Evolutionary conservation across 768 basidiomycete species (phyloP), one percentile per base, ranked within the genome.

Genomic region (Xerocomellus amylosporus): DNA sequence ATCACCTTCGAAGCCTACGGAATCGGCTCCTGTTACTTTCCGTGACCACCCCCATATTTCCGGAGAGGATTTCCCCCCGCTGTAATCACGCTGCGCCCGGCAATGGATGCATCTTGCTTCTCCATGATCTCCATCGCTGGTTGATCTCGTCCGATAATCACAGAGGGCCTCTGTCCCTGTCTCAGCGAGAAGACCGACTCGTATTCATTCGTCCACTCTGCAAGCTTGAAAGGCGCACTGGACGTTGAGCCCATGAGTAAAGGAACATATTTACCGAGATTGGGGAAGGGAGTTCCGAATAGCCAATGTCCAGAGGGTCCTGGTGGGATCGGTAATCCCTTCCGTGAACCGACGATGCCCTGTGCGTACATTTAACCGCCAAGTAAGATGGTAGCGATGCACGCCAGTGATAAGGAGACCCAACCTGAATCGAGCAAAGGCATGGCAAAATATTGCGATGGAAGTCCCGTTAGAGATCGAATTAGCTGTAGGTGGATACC

Each of bases 41-140:
- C 17, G 55, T 7, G 30, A 55, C 46, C 2, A 55, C 40, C 26
- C 52, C 37, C 55, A 56, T 15, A 2, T 46, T 46, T 34, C 55
- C 55, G 5, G 52, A 56, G 14, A 56, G 53, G 0, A 33, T 55
- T 46, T 55, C 55, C 19, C 55, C 19, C 53, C 2, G 41, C 55
- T 9, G 55, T 46, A 30, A 56, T 56, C n/a, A 10, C 0, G 19
- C 46, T 37, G 4, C 53, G 55, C 14, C 53, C 55, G 8, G 53
- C 53, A 13, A 55, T 3, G 5, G 53, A 56, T 2, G 37, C 53
- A 19, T 53, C 55, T 22, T 56, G 46, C 41, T 56, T 56, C 31
- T 56, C 53, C 55, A 56, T 55, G 30, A 56, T 48, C 22, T 56
- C 55, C 53, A 56, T 56, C 34, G 53, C 55, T 12, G 46, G 53